Conservation (phyloP, 495 filamentous ascomycete genomes). For the Aspergillus nanangensis region DNA sequence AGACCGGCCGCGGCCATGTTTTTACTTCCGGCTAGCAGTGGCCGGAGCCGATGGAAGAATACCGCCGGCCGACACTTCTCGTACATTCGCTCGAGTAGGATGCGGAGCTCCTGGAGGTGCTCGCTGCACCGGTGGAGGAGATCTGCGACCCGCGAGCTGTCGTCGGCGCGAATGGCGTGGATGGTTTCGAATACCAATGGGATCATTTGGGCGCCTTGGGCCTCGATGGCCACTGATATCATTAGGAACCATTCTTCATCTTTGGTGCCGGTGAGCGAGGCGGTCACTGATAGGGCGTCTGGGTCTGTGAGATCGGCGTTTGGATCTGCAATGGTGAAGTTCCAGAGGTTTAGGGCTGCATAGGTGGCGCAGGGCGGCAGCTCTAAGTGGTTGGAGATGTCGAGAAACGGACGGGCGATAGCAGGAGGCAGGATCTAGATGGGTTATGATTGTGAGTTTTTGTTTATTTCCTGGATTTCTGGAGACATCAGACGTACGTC, state of each 20-base stretch:
- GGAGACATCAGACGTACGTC: conserved; percentile 58
- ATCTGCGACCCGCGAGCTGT: conserved; percentile 61
- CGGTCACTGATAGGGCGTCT: conserved; percentile 74
- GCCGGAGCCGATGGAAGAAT: conserved; percentile 88
- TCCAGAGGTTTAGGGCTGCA: conserved; percentile 86
- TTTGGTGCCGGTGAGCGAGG: conserved; percentile 85
- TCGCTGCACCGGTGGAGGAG: conserved; percentile 72
- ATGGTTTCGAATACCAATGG: conserved; percentile 83
- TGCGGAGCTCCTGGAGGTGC: conserved; percentile 72
- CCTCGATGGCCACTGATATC: conserved; percentile 92
- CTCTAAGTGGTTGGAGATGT: conserved; percentile 74
- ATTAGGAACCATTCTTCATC: conserved; percentile 99
- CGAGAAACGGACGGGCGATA: conserved; percentile 75
- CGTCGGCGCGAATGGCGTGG: conserved; percentile 58
- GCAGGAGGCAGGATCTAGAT: conserved; percentile 69
- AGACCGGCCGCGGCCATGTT: conserved; percentile 94
- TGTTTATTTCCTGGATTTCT: too few relatives aligned
- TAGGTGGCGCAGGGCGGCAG: conserved; percentile 93
- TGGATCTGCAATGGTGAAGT: conserved; percentile 72
- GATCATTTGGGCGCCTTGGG: conserved; percentile 77
- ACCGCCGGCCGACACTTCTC: conserved; percentile 81
- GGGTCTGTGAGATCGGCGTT: conserved; percentile 72
- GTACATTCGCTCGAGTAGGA: conserved; percentile 75
- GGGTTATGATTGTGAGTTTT: neutral
- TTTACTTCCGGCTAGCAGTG: conserved; percentile 89